phyloP scores from a whole-genome alignment of 345 rosid species.

The Syzygium jambos region DNA sequence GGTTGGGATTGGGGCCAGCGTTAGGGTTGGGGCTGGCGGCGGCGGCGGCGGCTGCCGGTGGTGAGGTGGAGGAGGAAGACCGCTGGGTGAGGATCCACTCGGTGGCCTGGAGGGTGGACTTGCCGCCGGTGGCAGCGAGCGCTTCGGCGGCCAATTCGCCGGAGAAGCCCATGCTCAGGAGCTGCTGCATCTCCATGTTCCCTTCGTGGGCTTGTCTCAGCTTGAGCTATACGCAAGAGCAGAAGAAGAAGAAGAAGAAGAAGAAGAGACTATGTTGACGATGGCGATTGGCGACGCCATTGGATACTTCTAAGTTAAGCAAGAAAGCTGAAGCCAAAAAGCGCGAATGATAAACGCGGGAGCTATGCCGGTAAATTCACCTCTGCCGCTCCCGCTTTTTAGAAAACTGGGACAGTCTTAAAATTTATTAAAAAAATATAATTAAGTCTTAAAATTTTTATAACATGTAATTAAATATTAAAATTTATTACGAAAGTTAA shows the following conservation, averaged over 20 bases:
- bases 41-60: not conserved
- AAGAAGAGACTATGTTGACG: not conserved
- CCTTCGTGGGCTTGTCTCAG: not conserved
- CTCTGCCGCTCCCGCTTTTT: not conserved
- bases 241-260: not conserved
- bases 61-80: not conserved
- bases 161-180: conserved; percentile 51
- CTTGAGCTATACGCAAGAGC: not conserved
- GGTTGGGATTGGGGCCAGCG: not conserved
- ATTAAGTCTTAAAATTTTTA: fast-evolving
- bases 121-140: conserved; percentile 55
- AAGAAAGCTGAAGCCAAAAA: not conserved
- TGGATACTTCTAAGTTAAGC: not conserved
- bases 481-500: no score
- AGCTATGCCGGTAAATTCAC: not conserved
- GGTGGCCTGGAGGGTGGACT: conserved; percentile 46
- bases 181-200: conserved; percentile 47
- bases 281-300: not conserved
- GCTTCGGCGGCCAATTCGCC: conserved; percentile 46
- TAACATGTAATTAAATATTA: no score
- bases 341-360: not conserved
- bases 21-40: not conserved
- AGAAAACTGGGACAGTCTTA: no score
- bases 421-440: no score
- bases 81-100: conserved; percentile 53